These are phyloP conservation scores for Sordariomycetes sp. DNA, from an alignment of 2,329 filamentous ascomycete genomes.

Conservation along the genomic window DNA sequence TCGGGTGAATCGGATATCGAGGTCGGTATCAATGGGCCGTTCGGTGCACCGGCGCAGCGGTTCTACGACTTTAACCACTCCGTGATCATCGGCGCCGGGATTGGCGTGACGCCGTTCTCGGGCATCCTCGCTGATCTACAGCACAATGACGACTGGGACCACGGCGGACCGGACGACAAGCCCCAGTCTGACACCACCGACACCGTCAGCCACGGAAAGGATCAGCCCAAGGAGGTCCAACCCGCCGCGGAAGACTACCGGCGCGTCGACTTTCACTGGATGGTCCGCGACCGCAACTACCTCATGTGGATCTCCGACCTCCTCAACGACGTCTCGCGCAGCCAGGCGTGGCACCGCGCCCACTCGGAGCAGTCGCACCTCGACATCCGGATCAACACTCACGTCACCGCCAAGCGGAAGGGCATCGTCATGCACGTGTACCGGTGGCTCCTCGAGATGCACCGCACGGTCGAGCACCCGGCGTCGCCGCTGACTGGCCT, in stretches of 20 bases:
- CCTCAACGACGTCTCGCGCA: slow-evolving; percentile 34
- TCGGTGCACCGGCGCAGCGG: slow-evolving; percentile 45
- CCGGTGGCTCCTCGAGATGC: slow-evolving; percentile 44
- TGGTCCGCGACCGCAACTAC: slow-evolving; percentile 44
- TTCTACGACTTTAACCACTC: slow-evolving; percentile 48
- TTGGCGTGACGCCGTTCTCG: slow-evolving; percentile 47
- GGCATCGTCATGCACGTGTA: slow-evolving; percentile 43
- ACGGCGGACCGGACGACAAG: slow-evolving; percentile 14
- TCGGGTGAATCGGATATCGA: slow-evolving; percentile 25
- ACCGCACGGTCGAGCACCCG: slow-evolving; percentile 38
- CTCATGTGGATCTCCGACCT: slow-evolving; percentile 47
- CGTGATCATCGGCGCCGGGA: slow-evolving; percentile 44
- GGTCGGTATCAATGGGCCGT: slow-evolving; percentile 45
- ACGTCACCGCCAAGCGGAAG: slow-evolving; percentile 44
- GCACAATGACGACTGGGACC: slow-evolving; percentile 27
- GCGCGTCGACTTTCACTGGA: slow-evolving; percentile 50
- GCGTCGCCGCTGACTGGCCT: slow-evolving; percentile 43
- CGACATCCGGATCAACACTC: slow-evolving; percentile 43
- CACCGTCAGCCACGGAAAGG: background rate
- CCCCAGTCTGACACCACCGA: background rate
- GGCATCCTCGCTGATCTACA: slow-evolving; percentile 45
- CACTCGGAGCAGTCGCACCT: slow-evolving; percentile 26
- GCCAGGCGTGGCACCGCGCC: slow-evolving; percentile 24
- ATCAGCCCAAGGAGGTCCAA: slow-evolving; percentile 9
- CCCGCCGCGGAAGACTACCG: slow-evolving; percentile 28